Conservation (phyloP, 441 rosid genomes). For the Pelargonium fulgidum region DNA sequence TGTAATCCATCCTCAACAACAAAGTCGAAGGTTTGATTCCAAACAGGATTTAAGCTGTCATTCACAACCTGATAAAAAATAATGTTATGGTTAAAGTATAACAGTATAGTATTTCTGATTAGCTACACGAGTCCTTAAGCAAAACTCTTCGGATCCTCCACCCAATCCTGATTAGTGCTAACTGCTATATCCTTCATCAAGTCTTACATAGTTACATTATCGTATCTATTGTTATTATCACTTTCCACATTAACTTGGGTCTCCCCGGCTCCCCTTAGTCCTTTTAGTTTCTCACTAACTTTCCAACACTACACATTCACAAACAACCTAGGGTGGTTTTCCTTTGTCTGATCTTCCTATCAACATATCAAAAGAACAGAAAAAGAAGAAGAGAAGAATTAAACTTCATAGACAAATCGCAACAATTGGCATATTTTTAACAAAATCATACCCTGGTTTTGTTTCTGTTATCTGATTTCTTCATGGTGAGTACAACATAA, state of each 20-base stretch:
- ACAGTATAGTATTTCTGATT: neutral
- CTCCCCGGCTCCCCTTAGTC: too few species aligned
- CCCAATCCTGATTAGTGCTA: too few species aligned
- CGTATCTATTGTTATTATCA: too few species aligned
- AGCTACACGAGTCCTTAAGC: conserved; percentile 5
- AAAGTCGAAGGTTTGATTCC: conserved; percentile 97
- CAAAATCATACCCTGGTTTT: conserved; percentile 69
- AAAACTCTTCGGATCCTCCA: neutral
- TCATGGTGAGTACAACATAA: conserved; percentile 70
- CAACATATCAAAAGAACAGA: too few species aligned
- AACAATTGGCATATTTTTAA: conserved; percentile 9
- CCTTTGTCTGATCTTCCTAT: too few species aligned
- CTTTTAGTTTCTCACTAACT: too few species aligned
- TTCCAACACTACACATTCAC: too few species aligned
- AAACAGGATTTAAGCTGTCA: conserved; percentile 80
- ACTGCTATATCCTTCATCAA: too few species aligned
- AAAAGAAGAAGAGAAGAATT: neutral
- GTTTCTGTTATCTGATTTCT: conserved; percentile 68
- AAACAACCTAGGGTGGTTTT: too few species aligned
- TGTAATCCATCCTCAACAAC: conserved; percentile 96
- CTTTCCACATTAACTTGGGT: too few species aligned
- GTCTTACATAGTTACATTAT: too few species aligned
- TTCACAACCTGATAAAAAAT: conserved; percentile 62
- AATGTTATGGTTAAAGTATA: neutral
- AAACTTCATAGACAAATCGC: conserved; percentile 11